Percentiles rank a stretch among this genome's conserved stretches.
Conservation (phyloP, 495 filamentous ascomycete species). For the Aspergillus conjunctus region DNA sequence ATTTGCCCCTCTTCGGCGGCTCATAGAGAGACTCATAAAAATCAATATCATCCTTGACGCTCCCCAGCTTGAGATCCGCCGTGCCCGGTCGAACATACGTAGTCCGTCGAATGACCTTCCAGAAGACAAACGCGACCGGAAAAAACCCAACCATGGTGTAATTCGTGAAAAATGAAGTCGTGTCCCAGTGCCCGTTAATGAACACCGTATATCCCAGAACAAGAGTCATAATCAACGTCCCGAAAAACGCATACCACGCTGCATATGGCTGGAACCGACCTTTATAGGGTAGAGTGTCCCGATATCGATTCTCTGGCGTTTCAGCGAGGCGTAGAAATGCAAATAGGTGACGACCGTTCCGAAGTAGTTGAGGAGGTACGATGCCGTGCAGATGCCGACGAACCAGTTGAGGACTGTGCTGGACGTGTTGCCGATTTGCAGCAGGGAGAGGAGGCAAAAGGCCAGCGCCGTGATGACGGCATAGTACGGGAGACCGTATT, state of each 20-base stretch:
- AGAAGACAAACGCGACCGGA: conserved; percentile 49
- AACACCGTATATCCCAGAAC: conserved; percentile 40
- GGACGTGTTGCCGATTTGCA: conserved; percentile 31
- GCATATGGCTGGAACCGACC: conserved; percentile 63
- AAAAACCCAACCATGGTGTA: conserved; percentile 53
- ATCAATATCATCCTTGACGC: conserved; percentile 59
- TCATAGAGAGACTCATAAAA: conserved; percentile 51
- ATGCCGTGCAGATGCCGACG: conserved; percentile 31
- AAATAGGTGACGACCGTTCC: conserved; percentile 55
- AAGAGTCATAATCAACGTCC: conserved; percentile 52
- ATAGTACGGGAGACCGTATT: conserved; percentile 47
- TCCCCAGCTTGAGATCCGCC: conserved; percentile 39
- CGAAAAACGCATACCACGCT: conserved; percentile 60
- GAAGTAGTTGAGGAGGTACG: conserved; percentile 40
- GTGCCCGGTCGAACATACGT: conserved; percentile 40
- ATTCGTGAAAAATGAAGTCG: conserved; percentile 29
- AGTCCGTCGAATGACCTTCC: conserved; percentile 57
- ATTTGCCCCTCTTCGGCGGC: not conserved
- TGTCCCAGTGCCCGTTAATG: conserved; percentile 30
- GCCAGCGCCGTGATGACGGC: conserved; percentile 40
- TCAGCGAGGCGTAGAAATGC: conserved; percentile 60
- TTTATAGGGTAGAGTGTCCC: conserved; percentile 59
- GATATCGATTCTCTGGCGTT: conserved; percentile 61
- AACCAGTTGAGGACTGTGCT: conserved; percentile 35
- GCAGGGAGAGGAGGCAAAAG: conserved; percentile 44